Conservation (phyloP, 2,329 filamentous ascomycete species). For the Diplodia intermedia region DNA sequence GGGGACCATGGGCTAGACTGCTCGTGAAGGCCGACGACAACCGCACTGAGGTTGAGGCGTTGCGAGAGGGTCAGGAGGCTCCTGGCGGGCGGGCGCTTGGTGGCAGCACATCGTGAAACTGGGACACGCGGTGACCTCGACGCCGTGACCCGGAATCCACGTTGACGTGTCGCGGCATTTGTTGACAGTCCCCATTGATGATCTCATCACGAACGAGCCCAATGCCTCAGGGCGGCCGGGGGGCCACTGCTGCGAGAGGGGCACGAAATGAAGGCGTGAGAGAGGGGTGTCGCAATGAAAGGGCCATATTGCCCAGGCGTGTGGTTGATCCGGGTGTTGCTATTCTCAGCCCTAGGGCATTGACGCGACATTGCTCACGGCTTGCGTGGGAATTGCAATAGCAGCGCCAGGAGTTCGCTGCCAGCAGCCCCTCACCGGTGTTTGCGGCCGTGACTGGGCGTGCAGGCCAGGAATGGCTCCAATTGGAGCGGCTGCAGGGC, state of each 20-base stretch:
- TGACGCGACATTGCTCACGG: slow-evolving; percentile 27
- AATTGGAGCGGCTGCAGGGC: slow-evolving; percentile 18
- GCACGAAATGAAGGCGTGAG: slow-evolving; percentile 5
- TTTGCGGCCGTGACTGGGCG: neutral
- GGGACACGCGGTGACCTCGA: slow-evolving; percentile 12
- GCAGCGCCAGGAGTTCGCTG: slow-evolving; percentile 18
- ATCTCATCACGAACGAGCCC: slow-evolving; percentile 9
- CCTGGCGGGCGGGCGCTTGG: neutral
- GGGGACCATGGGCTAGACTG: slow-evolving; percentile 24
- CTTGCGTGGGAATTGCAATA: slow-evolving; percentile 21
- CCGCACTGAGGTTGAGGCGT: slow-evolving; percentile 7
- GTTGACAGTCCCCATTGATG: slow-evolving; percentile 22
- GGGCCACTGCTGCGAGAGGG: neutral
- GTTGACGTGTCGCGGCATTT: slow-evolving; percentile 32
- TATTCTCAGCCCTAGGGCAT: slow-evolving; percentile 27
- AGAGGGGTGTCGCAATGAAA: slow-evolving; percentile 14
- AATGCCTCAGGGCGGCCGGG: neutral
- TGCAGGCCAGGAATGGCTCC: slow-evolving; percentile 13
- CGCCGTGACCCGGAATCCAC: neutral
- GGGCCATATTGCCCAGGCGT: slow-evolving; percentile 15
- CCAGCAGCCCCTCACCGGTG: slow-evolving; percentile 9
- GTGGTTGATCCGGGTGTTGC: slow-evolving; percentile 26
- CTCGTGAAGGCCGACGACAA: slow-evolving; percentile 9
- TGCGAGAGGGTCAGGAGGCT: slow-evolving; percentile 9
- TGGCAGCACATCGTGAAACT: slow-evolving; percentile 22